Conservation (phyloP, 495 filamentous ascomycete species). For the Hypomontagnella monticulosa region DNA sequence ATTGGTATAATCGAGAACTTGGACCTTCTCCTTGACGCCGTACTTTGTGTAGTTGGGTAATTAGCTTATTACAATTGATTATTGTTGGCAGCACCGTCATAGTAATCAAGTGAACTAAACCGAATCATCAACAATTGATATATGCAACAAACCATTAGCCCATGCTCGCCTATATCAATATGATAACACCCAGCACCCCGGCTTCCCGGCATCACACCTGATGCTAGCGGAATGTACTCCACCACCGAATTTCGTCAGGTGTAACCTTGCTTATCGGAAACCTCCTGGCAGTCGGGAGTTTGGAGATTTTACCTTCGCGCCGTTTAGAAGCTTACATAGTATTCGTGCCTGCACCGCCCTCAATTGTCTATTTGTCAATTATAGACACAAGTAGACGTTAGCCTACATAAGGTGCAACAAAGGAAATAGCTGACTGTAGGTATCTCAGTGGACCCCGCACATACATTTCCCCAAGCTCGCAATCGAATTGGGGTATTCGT, state of each 20-base stretch:
- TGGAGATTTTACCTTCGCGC: slow-evolving; percentile 30
- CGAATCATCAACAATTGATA: neutral
- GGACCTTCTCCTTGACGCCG: neutral
- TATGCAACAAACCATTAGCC: slow-evolving; percentile 10
- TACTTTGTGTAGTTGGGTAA: neutral
- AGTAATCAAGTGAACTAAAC: slow-evolving; percentile 11
- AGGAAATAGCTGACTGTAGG: slow-evolving; percentile 23
- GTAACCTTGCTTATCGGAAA: slow-evolving; percentile 31
- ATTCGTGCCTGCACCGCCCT: slow-evolving; percentile 20
- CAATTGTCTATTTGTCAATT: slow-evolving; percentile 2
- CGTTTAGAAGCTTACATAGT: slow-evolving; percentile 21
- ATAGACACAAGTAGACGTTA: neutral
- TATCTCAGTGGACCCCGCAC: slow-evolving; percentile 33
- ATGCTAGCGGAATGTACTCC: slow-evolving; percentile 32
- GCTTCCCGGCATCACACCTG: slow-evolving; percentile 16
- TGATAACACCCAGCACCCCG: neutral
- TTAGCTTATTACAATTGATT: slow-evolving; percentile 4
- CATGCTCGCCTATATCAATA: slow-evolving; percentile 1
- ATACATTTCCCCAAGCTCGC: slow-evolving; percentile 20
- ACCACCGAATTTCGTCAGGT: slow-evolving; percentile 24
- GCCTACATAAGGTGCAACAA: slow-evolving; percentile 13
- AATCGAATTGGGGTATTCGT: slow-evolving; percentile 28
- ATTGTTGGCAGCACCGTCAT: slow-evolving; percentile 2
- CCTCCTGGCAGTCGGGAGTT: slow-evolving; percentile 16
- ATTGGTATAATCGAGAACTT: neutral